These are phyloP conservation scores for Cochlearia excelsa DNA, from an alignment of 345 rosid species.

Conservation along the genomic window DNA sequence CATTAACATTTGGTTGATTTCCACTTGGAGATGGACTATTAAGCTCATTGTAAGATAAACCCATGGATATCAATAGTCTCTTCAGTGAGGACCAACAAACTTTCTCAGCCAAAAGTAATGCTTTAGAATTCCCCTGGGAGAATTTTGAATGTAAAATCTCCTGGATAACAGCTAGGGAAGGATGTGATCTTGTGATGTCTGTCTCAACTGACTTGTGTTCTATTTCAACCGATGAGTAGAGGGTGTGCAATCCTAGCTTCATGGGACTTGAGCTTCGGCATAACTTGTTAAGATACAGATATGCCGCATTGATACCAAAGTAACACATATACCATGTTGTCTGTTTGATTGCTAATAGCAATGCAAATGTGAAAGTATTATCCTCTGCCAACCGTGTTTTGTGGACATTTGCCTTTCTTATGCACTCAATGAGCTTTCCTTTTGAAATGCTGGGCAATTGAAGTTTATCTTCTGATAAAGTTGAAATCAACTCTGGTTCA, in stretches of 20 bases:
- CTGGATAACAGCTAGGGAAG: slow-evolving; percentile 46
- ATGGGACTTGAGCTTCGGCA: slow-evolving; percentile 44
- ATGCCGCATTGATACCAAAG: slow-evolving; percentile 51
- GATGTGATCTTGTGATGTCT: slow-evolving; percentile 48
- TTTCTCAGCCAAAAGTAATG: slow-evolving; percentile 50
- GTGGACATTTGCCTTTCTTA: slow-evolving; percentile 38
- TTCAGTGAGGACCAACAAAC: slow-evolving; percentile 53
- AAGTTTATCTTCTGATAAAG: slow-evolving; percentile 37
- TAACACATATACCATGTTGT: slow-evolving; percentile 61
- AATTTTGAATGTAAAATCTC: slow-evolving; percentile 45
- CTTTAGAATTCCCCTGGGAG: slow-evolving; percentile 35
- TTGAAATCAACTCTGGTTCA: slow-evolving; percentile 42
- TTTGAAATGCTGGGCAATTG: slow-evolving; percentile 52
- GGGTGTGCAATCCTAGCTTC: slow-evolving; percentile 45
- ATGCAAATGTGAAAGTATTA: slow-evolving; percentile 43
- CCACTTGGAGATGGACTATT: slow-evolving; percentile 27
- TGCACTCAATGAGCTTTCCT: slow-evolving; percentile 46
- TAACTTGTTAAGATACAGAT: slow-evolving; percentile 44
- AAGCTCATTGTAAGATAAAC: slow-evolving; percentile 44
- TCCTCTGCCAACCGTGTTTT: slow-evolving; percentile 34
- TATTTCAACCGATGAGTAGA: slow-evolving; percentile 40
- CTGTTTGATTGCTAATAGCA: slow-evolving; percentile 54
- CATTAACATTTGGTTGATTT: slow-evolving; percentile 34
- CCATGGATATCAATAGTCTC: slow-evolving; percentile 47
- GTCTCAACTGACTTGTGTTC: slow-evolving; percentile 36